Conservation (phyloP, 805 yeast genomes). For the Kodamaea leandrae region DNA sequence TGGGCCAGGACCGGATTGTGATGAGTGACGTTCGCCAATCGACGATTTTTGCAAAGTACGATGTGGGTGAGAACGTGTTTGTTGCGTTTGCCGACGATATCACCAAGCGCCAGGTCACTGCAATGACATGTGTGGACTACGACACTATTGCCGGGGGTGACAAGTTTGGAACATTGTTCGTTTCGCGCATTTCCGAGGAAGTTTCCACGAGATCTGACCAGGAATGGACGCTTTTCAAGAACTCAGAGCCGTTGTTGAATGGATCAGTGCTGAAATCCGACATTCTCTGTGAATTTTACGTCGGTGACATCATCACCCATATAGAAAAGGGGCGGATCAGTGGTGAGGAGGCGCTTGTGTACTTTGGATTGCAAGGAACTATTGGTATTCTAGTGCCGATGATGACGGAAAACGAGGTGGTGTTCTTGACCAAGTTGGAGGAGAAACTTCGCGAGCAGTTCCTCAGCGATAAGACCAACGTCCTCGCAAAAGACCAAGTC, state of each 20-base stretch:
- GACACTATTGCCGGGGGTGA: constrained; percentile 83
- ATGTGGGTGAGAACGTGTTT: constrained; percentile 48
- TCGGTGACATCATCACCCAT: constrained; percentile 69
- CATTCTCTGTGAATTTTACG: constrained; percentile 53
- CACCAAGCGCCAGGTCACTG: constrained; percentile 63
- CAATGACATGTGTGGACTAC: constrained; percentile 61
- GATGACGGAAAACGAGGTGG: constrained; percentile 56
- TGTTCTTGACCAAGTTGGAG: constrained; percentile 57
- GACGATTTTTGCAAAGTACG: constrained; percentile 53
- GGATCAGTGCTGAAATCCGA: constrained; percentile 55
- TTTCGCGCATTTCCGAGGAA: constrained; percentile 57
- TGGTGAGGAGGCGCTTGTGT: constrained; percentile 65
- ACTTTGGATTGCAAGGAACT: constrained; percentile 79
- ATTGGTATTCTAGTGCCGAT: constrained; percentile 75
- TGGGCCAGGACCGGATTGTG: constrained; percentile 55
- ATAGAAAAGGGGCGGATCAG: constrained; percentile 54
- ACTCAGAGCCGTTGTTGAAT: constrained; percentile 37
- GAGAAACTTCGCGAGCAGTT: constrained; percentile 34
- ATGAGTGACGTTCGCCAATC: constrained; percentile 75
- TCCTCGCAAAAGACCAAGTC: constrained; percentile 66
- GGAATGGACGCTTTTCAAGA: constrained; percentile 40
- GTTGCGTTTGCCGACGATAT: constrained; percentile 68
- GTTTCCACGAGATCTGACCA: constrained; percentile 49
- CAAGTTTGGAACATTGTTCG: constrained; percentile 76
- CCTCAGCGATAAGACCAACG: constrained; percentile 21